Conservation (phyloP, 352 stramenopile species). For the Phytophthora quininea region DNA sequence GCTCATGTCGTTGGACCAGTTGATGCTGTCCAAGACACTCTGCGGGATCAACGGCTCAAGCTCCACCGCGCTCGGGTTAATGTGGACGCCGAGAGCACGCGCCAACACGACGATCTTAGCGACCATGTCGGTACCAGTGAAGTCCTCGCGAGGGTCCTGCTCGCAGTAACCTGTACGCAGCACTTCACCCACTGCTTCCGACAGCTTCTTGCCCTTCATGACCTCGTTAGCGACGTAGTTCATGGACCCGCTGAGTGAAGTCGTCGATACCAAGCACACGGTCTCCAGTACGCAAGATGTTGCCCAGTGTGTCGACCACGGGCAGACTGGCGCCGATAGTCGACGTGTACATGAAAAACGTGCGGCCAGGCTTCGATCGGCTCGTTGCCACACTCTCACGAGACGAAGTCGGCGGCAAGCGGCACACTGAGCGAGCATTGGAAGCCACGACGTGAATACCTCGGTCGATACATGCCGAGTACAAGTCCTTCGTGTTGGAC, state of each 20-base stretch:
- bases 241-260: conserved; percentile 74
- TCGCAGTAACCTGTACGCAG: conserved; percentile 71
- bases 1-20: conserved; percentile 51
- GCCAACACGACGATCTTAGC: conserved; percentile 76
- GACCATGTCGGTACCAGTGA: conserved; percentile 67
- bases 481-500: conserved; percentile 53
- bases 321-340: conserved; percentile 75
- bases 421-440: conserved; percentile 65
- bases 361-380: conserved; percentile 41
- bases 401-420: conserved; percentile 56
- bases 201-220: conserved; percentile 73
- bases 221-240: conserved; percentile 77
- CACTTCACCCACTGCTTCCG: conserved; percentile 53
- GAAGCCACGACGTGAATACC: conserved; percentile 78
- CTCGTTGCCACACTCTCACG: conserved; percentile 64
- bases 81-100: conserved; percentile 60
- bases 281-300: conserved; percentile 77
- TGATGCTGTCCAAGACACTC: conserved; percentile 47
- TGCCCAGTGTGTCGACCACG: conserved; percentile 75
- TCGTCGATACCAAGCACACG: conserved; percentile 61
- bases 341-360: conserved; percentile 85
- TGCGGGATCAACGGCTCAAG: conserved; percentile 61
- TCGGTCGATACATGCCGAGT: conserved; percentile 64
- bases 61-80: conserved; percentile 52
- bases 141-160: conserved; percentile 69